Evolutionary conservation across 2,329 filamentous ascomycete species (phyloP).

Genomic region (Daldinia eschscholtzii): DNA sequence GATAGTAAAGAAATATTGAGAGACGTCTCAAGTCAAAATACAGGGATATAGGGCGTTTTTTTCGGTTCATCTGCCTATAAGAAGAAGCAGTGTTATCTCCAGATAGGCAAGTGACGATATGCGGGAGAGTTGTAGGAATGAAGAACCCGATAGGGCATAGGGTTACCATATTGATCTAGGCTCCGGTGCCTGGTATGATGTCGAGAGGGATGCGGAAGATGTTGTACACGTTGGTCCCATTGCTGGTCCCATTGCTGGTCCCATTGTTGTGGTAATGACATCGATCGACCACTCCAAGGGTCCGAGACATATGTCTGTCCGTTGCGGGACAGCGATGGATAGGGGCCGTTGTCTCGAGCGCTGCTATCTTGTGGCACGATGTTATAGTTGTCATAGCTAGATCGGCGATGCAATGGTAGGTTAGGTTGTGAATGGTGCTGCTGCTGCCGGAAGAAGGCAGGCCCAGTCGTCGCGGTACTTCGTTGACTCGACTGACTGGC

Average conservation of each 20-base stretch:
- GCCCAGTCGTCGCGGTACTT: constrained; percentile 37
- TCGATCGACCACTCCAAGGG: constrained; percentile 47
- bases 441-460: constrained; percentile 34
- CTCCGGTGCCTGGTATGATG: constrained; percentile 58
- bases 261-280: constrained; percentile 42
- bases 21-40: background rate
- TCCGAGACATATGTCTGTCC: constrained; percentile 45
- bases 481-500: constrained; percentile 48
- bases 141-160: constrained; percentile 63
- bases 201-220: constrained; percentile 54
- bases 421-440: constrained; percentile 26
- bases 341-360: constrained; percentile 45
- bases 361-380: constrained; percentile 33
- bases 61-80: background rate
- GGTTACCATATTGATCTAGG: constrained; percentile 49
- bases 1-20: constrained; percentile 1
- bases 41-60: constrained; percentile 9
- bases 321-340: constrained; percentile 43
- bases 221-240: constrained; percentile 50
- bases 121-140: constrained; percentile 72
- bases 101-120: constrained; percentile 67
- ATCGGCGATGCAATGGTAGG: constrained; percentile 42
- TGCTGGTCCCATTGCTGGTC: constrained; percentile 51
- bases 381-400: constrained; percentile 48
- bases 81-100: constrained; percentile 57